These are phyloP conservation scores for Hericium coralloides DNA, from an alignment of 768 basidiomycete species.

Conservation along the genomic window DNA sequence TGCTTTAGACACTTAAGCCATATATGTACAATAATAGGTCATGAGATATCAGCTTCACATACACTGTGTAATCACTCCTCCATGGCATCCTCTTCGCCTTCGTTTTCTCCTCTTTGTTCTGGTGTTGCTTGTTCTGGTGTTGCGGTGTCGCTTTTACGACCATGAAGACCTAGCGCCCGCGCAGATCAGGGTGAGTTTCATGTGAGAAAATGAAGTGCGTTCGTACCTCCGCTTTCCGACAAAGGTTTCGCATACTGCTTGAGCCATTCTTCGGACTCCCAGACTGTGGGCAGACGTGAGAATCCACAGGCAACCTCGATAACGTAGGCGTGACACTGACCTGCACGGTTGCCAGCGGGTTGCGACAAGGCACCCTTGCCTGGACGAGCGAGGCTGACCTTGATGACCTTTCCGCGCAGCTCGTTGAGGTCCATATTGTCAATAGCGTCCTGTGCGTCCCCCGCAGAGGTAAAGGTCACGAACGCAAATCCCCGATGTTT, in stretches of 20 bases:
- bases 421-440: conserved; percentile 99
- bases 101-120: conserved; percentile 21
- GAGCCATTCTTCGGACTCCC: conserved; percentile 96
- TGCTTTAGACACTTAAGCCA: background rate
- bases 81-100: conserved; percentile 48
- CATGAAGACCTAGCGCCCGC: conserved; percentile 34
- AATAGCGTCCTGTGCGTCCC: conserved; percentile 91
- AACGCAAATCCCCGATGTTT: conserved; percentile 94
- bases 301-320: conserved; percentile 1
- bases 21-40: background rate
- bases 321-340: conserved; percentile 32
- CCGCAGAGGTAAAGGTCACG: conserved; percentile 70
- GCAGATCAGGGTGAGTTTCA: background rate
- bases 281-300: conserved; percentile 45
- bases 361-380: conserved; percentile 57
- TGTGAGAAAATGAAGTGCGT: background rate
- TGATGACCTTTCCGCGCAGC: conserved; percentile 63
- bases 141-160: conserved; percentile 22
- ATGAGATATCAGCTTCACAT: background rate
- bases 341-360: conserved; percentile 59
- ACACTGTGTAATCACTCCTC: conserved; percentile 39
- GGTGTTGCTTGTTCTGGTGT: conserved; percentile 13
- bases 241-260: conserved; percentile 72
- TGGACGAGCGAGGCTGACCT: conserved; percentile 80
- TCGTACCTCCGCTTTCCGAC: conserved; percentile 62